Evolutionary conservation across 352 stramenopile genomes (phyloP), one percentile per base, ranked within the genome.

Genomic region (Phytophthora agathidicida): DNA sequence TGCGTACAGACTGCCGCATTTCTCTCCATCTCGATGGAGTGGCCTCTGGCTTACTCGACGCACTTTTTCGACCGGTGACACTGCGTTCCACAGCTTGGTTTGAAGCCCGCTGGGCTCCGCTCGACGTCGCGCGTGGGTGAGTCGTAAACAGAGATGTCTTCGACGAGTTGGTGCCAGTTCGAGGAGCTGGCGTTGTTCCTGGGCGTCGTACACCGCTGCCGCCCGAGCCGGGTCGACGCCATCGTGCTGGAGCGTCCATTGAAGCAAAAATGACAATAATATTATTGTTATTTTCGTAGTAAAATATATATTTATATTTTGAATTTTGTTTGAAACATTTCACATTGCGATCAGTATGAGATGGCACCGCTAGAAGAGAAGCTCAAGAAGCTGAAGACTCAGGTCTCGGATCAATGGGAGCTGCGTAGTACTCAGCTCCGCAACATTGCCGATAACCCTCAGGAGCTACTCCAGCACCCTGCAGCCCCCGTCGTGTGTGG

Each of bases 21-120:
- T 88, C 75, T 30, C 77, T 86, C 84, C 84, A 92, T 42, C 71
- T 70, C 17, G 84, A 89, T 16, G 78, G 59, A 48, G 36, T 24
- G 13, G 31, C 13, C 7, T 64, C 48, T 14, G 52, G 1, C 8
- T 49, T 22, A 16, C 10, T 56, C 10, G 23, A 45, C 1, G 22
- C 7, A n/a, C 13, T 57, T 59, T 68, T 54, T 7, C 36, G 20
- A 41, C 13, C 16, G 0, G 42, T 63, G 27, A n/a, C 22, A 16
- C 9, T 5, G 23, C 45, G 61, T 45, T 66, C 53, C 32, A 17
- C 14, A 27, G 33, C 32, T 41, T 65, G 54, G 23, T 70, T 70
- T 33, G 54, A 53, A 36, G 53, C 3, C 11, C 41, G 44, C 9
- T 46, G 31, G 26, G 41, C 8, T 39, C 33, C 23, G 41, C 36